Evolutionary conservation across 2,329 filamentous ascomycete species (phyloP).

Genomic region (Exophiala alcalophila): DNA sequence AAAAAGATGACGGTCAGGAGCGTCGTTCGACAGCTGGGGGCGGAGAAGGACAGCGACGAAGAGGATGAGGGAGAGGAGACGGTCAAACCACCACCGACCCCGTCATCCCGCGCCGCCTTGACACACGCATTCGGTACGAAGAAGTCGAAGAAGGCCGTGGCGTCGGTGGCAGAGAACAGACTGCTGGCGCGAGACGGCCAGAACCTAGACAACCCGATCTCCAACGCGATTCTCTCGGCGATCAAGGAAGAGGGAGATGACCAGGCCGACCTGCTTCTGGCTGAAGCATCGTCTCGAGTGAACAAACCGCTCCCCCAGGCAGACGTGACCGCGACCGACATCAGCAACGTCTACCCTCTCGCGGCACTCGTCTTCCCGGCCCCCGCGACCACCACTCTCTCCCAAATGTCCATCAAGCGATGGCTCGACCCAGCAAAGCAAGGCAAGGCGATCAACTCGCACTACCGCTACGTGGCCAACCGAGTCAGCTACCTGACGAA

Average conservation of each 20-base stretch:
- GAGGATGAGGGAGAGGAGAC: slow-evolving; percentile 22
- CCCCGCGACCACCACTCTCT: slow-evolving; percentile 41
- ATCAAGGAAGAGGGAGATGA: slow-evolving; percentile 36
- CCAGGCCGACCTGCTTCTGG: slow-evolving; percentile 26
- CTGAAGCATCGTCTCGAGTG: slow-evolving; percentile 40
- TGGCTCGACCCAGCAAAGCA: slow-evolving; percentile 43
- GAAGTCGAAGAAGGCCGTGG: slow-evolving; percentile 49
- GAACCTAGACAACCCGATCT: slow-evolving; percentile 38
- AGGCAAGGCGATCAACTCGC: slow-evolving; percentile 37
- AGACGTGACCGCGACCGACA: slow-evolving; percentile 43
- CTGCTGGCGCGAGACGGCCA: slow-evolving; percentile 42
- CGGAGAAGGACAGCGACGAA: slow-evolving; percentile 23
- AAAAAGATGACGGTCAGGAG: slow-evolving; percentile 56
- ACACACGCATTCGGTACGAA: slow-evolving; percentile 51
- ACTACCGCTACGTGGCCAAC: slow-evolving; percentile 44
- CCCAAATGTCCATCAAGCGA: slow-evolving; percentile 42
- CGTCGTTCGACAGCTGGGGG: slow-evolving; percentile 38
- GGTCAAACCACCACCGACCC: slow-evolving; percentile 26
- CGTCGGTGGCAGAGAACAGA: slow-evolving; percentile 48
- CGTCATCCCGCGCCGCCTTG: slow-evolving; percentile 37
- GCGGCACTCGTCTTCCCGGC: slow-evolving; percentile 41
- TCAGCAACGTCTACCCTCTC: slow-evolving; percentile 46
- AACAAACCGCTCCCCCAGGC: slow-evolving; percentile 46
- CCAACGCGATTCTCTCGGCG: slow-evolving; percentile 44
- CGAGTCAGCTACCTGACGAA: slow-evolving; percentile 41